Conservation (phyloP, 1,284 basidiomycete species). For the Stygiomarasmius scandens region DNA sequence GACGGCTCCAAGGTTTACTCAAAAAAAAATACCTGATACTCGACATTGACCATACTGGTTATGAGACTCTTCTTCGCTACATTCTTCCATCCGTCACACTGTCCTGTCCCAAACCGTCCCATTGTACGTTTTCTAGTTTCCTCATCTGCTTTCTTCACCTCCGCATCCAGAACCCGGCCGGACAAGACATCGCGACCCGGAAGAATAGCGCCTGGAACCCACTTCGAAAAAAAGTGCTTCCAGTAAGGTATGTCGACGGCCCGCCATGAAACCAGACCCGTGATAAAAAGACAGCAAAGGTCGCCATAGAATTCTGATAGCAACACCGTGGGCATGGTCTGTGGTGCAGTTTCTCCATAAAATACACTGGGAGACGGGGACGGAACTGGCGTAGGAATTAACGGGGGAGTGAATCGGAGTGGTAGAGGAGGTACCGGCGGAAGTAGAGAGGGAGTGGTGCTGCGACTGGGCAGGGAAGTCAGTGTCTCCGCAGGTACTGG, state of each 20-base stretch:
- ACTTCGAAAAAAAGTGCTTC: background rate
- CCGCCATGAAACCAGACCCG: background rate
- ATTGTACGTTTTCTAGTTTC: conserved; percentile 11
- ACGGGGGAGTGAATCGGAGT: no score
- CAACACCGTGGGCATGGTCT: no score
- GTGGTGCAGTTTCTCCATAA: no score
- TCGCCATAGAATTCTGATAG: background rate
- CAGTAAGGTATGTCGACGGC: background rate
- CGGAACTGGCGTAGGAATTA: no score
- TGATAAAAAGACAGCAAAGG: background rate
- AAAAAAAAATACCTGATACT: conserved; percentile 22
- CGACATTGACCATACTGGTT: conserved; percentile 23
- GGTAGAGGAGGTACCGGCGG: no score
- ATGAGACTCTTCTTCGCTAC: conserved; percentile 26
- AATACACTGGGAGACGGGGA: no score
- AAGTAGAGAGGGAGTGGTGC: no score
- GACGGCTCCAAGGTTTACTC: no score
- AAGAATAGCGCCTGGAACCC: background rate
- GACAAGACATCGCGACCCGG: background rate
- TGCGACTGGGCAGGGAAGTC: no score
- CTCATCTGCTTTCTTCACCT: conserved; percentile 21
- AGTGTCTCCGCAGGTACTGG: no score
- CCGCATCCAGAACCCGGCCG: background rate
- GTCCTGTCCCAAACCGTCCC: conserved; percentile 25
- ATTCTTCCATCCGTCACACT: conserved; percentile 39